Evolutionary conservation across 2,329 filamentous ascomycete genomes (phyloP).

Genomic region (Stagonosporopsis vannaccii): DNA sequence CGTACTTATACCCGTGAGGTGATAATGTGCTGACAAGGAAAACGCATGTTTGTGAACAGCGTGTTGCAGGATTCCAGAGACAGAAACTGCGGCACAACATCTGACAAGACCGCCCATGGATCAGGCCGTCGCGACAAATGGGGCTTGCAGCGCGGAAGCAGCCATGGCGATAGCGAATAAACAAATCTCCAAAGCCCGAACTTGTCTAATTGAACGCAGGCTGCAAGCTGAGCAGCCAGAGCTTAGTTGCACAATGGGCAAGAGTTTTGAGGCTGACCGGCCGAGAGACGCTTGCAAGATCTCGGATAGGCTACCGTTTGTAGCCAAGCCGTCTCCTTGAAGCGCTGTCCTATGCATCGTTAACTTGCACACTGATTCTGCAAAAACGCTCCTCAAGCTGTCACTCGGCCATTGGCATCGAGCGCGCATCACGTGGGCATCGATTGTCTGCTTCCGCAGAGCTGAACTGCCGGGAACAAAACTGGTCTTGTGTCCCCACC

Average conservation of each 20-base stretch:
- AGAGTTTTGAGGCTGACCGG: neutral
- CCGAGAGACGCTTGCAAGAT: conserved; percentile 5
- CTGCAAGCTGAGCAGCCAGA: neutral
- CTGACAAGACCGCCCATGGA: neutral
- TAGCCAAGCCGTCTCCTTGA: conserved; percentile 1
- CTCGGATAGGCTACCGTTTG: conserved; percentile 8
- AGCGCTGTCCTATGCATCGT: neutral
- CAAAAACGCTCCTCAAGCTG: neutral
- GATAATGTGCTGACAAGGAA: neutral
- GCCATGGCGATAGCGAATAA: neutral
- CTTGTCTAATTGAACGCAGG: neutral
- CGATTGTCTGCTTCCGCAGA: conserved; percentile 6
- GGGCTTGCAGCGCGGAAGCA: neutral
- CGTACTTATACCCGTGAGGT: neutral
- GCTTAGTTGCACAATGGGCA: neutral
- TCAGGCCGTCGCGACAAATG: neutral
- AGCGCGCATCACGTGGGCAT: conserved; percentile 12
- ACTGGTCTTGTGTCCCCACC: conserved; percentile 14
- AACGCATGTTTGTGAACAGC: neutral
- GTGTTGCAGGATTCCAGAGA: neutral
- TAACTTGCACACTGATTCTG: neutral
- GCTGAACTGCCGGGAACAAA: conserved; percentile 12
- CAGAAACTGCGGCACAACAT: neutral
- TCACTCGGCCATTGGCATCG: neutral
- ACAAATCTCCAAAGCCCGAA: neutral